Evolutionary conservation across 768 basidiomycete genomes (phyloP), one percentile per base, ranked within the genome.

Genomic region (Sporobolomyces phaffii): DNA sequence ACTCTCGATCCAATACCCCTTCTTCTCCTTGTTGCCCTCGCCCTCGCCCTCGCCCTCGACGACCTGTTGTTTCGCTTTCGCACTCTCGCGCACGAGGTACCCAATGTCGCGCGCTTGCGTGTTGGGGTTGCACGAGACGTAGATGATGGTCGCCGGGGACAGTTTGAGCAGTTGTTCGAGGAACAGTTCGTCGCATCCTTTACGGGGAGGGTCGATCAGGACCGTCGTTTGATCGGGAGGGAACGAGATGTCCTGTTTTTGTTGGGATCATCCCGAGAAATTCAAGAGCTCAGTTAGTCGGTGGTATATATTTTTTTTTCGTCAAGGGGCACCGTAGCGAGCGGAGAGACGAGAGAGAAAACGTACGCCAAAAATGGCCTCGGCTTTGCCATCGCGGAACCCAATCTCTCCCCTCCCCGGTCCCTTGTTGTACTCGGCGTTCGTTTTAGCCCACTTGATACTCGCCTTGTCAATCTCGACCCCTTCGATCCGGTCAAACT

Each of bases 201-300:
- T 98, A 69, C 94, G 81, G 9, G 94, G 96, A 1, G 96, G 96
- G 76, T 99, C 89, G 75, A 90, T 85, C 47, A 92, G 78, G 51
- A 91, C 81, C 7, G 83, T 89, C 11, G 90, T 89, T 62, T 80
- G 77, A 3, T 79, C 79, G 0, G 84, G 79, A 0, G 89, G 89
- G 75, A 90, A 92, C 1, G 64, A 34, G 62, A 76, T 73, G 61
- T 54, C 49, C 73, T 74, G 60, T 22, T 18, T 0, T 41, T 7
- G 43, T 26, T 26, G n/a, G 28, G 6, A 6, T 18, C n/a, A n/a
- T n/a, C n/a, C n/a, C n/a, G n/a, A n/a, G n/a, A n/a, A n/a, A n/a
- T n/a, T n/a, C n/a, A n/a, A n/a, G n/a, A n/a, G n/a, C n/a, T n/a
- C n/a, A n/a, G n/a, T n/a, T n/a, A n/a, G n/a, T n/a, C n/a, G n/a